A percentile compares a stretch with the other conserved stretches of the same genome.
Evolutionary conservation across 1,284 basidiomycete genomes (phyloP).

Genomic region (Clitocybe nebularis): DNA sequence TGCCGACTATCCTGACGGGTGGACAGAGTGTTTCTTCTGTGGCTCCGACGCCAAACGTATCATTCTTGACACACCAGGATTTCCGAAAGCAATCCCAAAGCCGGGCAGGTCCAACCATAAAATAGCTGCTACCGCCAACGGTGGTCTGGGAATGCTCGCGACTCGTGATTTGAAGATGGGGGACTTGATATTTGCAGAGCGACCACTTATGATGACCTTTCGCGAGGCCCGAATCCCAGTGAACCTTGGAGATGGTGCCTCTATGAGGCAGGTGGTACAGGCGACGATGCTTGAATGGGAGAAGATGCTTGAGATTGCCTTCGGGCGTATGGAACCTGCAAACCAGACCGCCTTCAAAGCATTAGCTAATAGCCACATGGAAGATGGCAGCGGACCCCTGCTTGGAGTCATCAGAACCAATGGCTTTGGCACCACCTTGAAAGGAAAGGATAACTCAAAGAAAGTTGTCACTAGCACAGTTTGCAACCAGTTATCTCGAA

Average conservation of each 20-base stretch:
- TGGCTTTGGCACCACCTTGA: constrained; percentile 14
- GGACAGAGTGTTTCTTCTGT: constrained; percentile 22
- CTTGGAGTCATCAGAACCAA: constrained; percentile 25
- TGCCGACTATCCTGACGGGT: constrained; percentile 17
- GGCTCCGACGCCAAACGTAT: constrained; percentile 16
- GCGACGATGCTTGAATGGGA: constrained; percentile 1
- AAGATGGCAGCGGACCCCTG: constrained; percentile 25
- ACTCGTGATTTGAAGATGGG: constrained; percentile 22
- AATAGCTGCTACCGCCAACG: constrained; percentile 4
- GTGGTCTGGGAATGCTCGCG: constrained; percentile 25
- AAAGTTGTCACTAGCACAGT: neutral
- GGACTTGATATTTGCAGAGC: constrained; percentile 29
- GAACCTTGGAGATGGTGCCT: neutral
- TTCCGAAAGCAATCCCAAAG: constrained; percentile 15
- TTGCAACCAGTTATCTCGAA: constrained; percentile 7
- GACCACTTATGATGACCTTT: constrained; percentile 25
- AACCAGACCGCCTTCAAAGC: constrained; percentile 22
- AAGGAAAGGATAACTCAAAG: neutral
- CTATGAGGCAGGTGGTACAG: neutral
- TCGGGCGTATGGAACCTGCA: constrained; percentile 21
- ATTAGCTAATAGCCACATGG: constrained; percentile 22
- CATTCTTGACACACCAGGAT: constrained; percentile 18
- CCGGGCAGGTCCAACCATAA: constrained; percentile 5
- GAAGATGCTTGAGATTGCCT: constrained; percentile 6
- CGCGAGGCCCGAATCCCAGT: constrained; percentile 2